Evolutionary conservation across 2,329 filamentous ascomycete genomes (phyloP), one percentile per base, ranked within the genome.

Genomic region (Phoma sp.): DNA sequence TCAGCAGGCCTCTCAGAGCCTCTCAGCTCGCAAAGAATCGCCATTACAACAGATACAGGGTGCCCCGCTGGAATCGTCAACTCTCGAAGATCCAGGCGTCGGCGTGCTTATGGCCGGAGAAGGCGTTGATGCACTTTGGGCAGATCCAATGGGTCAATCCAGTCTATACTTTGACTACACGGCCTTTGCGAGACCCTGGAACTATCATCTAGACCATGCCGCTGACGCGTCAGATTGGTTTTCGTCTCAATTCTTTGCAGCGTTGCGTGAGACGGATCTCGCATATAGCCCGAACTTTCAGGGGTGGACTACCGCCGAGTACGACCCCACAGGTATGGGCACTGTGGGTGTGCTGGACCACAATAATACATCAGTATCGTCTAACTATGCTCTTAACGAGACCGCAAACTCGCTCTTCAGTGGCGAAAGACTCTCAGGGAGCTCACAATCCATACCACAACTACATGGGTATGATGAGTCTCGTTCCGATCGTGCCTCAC

Each of bases 161-260:
- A 23, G 45, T 29, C 43, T 45, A 15, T 54, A 54, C 38, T 54
- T 54, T 20, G 51, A 54, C 32, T 54, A 48, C 20, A 17, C 43
- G 3, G 38, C 38, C n/a, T 54, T 54, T 23, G 51, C 51, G 15
- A 42, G 38, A 26, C 51, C 51, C n/a, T 54, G 51, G 51, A 48
- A 54, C 18, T 54, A 54, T 15, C 18, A 23, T 12, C 6, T 38
- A 2, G 26, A 39, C 14, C 32, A 34, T 6, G 18, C 23, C 15
- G 30, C 23, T 4, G 30, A 47, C 14, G 21, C 37, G 2, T 48
- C 45, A 10, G 38, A 40, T 18, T 54, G 51, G 51, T 43, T 54
- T 9, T 54, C 51, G 7, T 42, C 37, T 0, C 42, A 48, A 11
- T 54, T 54, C 15, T 48, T 54, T 17, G 51, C 43, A 6, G 51